These are phyloP conservation scores for Saturnispora sekii DNA, from an alignment of 805 yeast genomes.

Conservation along the genomic window DNA sequence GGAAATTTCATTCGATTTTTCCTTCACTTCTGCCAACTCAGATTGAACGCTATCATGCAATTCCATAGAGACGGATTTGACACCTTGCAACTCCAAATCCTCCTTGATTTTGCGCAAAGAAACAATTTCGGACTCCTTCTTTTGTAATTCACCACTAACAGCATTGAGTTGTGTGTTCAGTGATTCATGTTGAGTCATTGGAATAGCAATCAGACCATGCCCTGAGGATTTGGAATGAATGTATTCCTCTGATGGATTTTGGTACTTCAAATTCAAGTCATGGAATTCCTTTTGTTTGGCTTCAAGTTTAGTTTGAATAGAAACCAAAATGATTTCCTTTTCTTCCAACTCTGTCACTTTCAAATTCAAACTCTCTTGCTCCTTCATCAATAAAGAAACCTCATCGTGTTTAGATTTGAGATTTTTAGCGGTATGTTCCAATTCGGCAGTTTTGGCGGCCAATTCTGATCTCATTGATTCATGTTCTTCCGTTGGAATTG, in stretches of 20 bases:
- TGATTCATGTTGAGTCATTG: conserved; percentile 9
- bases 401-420: not conserved
- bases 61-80: conserved; percentile 11
- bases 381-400: conserved; percentile 1
- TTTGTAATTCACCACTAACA: conserved; percentile 1
- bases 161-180: conserved; percentile 7
- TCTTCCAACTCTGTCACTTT: conserved; percentile 2
- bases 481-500: conserved; percentile 20
- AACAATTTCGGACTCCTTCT: conserved; percentile 8
- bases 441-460: not conserved
- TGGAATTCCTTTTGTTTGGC: conserved; percentile 5
- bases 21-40: conserved; percentile 6
- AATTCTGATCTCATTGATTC: conserved; percentile 9
- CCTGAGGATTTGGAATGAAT: conserved; percentile 23
- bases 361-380: not conserved
- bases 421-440: not conserved
- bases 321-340: not conserved
- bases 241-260: conserved; percentile 11
- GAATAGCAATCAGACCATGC: conserved; percentile 25
- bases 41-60: conserved; percentile 11
- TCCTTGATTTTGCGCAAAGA: conserved; percentile 7
- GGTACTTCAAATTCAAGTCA: not conserved
- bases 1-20: conserved; percentile 4
- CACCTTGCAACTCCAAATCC: conserved; percentile 12
- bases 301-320: not conserved